Base-by-base conservation (phyloP, 768 basidiomycete species). In the Leccinum disarticulatum region DNA sequence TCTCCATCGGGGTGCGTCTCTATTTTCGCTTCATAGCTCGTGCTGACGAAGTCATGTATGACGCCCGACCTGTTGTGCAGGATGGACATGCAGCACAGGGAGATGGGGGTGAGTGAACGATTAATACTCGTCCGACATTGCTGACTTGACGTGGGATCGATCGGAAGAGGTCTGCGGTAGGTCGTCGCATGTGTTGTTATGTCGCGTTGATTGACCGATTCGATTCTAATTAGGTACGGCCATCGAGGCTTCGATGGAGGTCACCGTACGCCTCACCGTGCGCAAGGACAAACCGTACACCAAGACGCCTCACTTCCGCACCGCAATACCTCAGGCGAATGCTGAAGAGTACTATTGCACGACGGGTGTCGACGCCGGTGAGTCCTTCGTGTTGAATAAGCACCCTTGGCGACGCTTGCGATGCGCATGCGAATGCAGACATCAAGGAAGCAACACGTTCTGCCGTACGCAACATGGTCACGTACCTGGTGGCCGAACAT, bases 1-100 rank as follows among this genome's bases (percentile, higher is more conserved):
- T 86, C 63, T 82, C 83, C 5, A 82, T 85, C 22, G 86, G 86
- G 46, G 85, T 85, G 14, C 14, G 61, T 53, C 15, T 22, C 15
- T 1, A 11, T 33, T 56, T 48, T 3, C 19, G 1, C 15, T 38
- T 17, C 36, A 17, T 41, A 41, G 38, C 8, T 41, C 17, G 17
- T 3, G 15, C 41, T 58, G 54, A 59, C 14, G 13, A 10, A 25
- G 3, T 4, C 11, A 0, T 11, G 7, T 22, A 13, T 46, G 41
- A 22, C 14, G 8, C 15, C 13, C 13, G n/a, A 30, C 49, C 9
- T 33, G 14, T 9, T 6, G 17, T 35, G 14, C 17, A 86, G 84
- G 86, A 87, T 59, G 86, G 86, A 5, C 86, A 87, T 68, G 86
- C 85, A 4, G 84, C 81, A 10, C 86, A 86, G 71, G 86, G 86